Conservation (phyloP, 2,329 filamentous ascomycete species). For the Colletotrichum australisinense region DNA sequence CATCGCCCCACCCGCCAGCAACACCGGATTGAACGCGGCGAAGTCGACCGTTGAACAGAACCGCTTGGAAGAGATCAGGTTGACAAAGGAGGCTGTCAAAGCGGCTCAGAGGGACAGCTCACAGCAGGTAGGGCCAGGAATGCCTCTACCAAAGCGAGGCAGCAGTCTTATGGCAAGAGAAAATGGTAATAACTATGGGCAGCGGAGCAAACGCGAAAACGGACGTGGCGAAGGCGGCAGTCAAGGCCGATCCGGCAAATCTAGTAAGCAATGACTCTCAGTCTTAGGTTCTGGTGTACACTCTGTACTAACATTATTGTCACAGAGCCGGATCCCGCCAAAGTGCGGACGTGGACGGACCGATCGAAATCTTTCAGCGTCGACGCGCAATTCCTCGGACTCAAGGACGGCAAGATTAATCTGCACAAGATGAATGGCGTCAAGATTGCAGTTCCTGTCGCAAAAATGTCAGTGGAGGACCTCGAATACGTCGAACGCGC, state of each 20-base stretch:
- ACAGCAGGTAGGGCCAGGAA: conserved; percentile 78
- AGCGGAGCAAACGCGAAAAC: conserved; percentile 79
- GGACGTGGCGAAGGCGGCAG: conserved; percentile 66
- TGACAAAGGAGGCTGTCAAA: conserved; percentile 83
- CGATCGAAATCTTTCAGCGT: conserved; percentile 96
- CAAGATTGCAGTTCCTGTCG: conserved; percentile 95
- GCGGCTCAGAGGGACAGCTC: conserved; percentile 64
- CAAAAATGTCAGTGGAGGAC: conserved; percentile 96
- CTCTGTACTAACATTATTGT: conserved; percentile 36
- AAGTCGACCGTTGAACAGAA: conserved; percentile 81
- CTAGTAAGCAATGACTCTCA: conserved; percentile 68
- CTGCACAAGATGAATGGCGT: conserved; percentile 98
- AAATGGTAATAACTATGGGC: conserved; percentile 73
- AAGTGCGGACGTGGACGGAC: conserved; percentile 94
- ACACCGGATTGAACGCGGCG: conserved; percentile 61
- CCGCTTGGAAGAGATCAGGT: conserved; percentile 81
- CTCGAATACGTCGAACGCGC: conserved; percentile 92
- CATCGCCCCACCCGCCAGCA: conserved; percentile 61
- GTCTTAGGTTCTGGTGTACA: not conserved
- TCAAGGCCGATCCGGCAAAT: conserved; percentile 54
- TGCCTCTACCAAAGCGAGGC: conserved; percentile 80
- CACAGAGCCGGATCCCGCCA: conserved; percentile 82
- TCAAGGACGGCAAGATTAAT: conserved; percentile 97
- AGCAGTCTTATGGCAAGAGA: conserved; percentile 80
- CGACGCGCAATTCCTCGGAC: conserved; percentile 93